phyloP scores from a whole-genome alignment of 192 early-diverging fungal species.

The Coemansia sp. region DNA sequence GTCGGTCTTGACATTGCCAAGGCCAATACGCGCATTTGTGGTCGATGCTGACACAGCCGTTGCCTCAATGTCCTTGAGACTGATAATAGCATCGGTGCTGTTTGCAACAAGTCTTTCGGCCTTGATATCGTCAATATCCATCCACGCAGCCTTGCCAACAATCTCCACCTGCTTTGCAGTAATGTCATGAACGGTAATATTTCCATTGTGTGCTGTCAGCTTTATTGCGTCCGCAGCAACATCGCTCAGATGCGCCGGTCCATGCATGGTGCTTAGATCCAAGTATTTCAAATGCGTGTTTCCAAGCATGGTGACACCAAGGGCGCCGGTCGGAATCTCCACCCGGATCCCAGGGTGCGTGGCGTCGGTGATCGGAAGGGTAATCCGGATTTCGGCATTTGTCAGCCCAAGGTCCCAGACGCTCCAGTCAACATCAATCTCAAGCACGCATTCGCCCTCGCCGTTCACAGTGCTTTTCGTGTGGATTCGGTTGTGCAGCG shows the following conservation, averaged over 20 bases:
- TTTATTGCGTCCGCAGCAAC: conserved; percentile 27
- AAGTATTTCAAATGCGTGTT: conserved; percentile 28
- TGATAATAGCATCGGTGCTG: conserved; percentile 50
- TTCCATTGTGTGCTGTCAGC: conserved; percentile 46
- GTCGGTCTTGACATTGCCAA: conserved; percentile 45
- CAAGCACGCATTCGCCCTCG: conserved; percentile 26
- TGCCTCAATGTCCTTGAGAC: conserved; percentile 48
- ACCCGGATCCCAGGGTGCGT: conserved; percentile 49
- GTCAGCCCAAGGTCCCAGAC: conserved; percentile 52
- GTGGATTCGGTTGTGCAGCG: conserved; percentile 30
- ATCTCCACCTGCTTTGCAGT: conserved; percentile 29
- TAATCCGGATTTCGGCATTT: conserved; percentile 38
- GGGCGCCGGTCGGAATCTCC: conserved; percentile 35
- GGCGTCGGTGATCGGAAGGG: conserved; percentile 10
- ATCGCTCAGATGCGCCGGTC: conserved; percentile 49
- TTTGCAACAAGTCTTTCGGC: conserved; percentile 17
- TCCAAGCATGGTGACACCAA: conserved; percentile 47
- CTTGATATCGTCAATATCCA: conserved; percentile 51
- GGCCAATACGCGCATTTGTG: conserved; percentile 44
- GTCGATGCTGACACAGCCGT: conserved; percentile 26
- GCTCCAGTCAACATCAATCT: conserved; percentile 39
- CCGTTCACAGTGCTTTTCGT: conserved; percentile 18
- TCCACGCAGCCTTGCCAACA: conserved; percentile 43
- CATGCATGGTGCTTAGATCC: conserved; percentile 41
- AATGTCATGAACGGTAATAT: conserved; percentile 49